Base-by-base conservation (phyloP, 208 protist genomes). In the Acanthamoeba culbertsoni region DNA sequence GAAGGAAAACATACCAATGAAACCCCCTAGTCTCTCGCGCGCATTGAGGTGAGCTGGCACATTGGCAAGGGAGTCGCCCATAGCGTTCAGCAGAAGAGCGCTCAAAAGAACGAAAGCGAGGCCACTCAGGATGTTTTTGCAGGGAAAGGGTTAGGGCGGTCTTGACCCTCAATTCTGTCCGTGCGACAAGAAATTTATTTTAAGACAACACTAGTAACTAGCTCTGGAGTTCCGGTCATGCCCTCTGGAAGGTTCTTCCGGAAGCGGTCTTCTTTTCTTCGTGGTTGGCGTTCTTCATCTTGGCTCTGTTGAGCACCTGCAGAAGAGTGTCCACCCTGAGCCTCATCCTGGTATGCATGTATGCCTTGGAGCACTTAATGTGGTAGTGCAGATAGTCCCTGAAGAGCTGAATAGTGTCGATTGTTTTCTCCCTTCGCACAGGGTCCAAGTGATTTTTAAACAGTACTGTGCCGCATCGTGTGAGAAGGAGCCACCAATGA, bases 381-480 rank as follows among this genome's bases (percentile, higher is more conserved):
- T 98, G 97, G 94, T 98, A 98, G 93, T 98, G 97, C 43, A 98
- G 93, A 88, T 98, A 98, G 94, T 98, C 96, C 63, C 97, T 86
- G 94, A 97, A 98, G 8, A 95, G 96, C 63, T 95, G 95, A 40
- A 97, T 86, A 8, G 94, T 51, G 51, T 94, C 84, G 2, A 97
- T 93, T 28, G 94, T 95, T 48, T 94, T 68, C 20, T 96, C 89
- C 31, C 71, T 90, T 63, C 94, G 86, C 23, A 35, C 91, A 51
- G 65, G 63, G 28, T 68, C 71, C 12, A 95, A 37, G 62, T 96
- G 95, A 31, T 40, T 35, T 55, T 86, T 88, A 51, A 96, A 95
- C 40, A 96, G 91, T n/a, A 95, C 93, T 95, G 42, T 23, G 10
- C 31, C 26, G 37, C 40, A 33, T 23, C 8, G 62, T 37, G 84